Percentiles rank a stretch among this genome's conserved stretches.
phyloP scores from a whole-genome alignment of 768 basidiomycete genomes.

The Psilocybe sp. region DNA sequence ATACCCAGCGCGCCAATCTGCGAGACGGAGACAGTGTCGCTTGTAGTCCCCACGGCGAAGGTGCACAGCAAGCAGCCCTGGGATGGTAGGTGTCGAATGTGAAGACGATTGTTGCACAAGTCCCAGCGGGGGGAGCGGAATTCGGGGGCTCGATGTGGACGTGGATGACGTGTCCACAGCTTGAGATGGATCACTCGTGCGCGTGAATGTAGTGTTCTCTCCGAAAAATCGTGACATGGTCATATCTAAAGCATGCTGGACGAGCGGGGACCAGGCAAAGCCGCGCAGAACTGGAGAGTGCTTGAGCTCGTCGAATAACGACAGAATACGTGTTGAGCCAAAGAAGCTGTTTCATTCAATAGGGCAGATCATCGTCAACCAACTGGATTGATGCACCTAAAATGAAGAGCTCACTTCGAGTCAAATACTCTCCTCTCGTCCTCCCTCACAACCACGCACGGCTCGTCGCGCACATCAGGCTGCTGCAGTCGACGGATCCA shows the following conservation, averaged over 20 bases:
- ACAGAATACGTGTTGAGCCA: slow-evolving; percentile 34
- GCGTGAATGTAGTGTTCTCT: too few species aligned
- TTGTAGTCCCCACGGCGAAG: slow-evolving; percentile 56
- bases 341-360: slow-evolving; percentile 36
- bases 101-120: neutral
- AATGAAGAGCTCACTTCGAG: slow-evolving; percentile 34
- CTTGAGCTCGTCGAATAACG: slow-evolving; percentile 39
- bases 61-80: slow-evolving; percentile 52
- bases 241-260: slow-evolving; percentile 46
- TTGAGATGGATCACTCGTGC: too few species aligned
- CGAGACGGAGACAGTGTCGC: slow-evolving; percentile 51
- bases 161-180: slow-evolving; percentile 12
- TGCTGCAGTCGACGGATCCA: slow-evolving; percentile 41
- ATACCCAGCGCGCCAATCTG: slow-evolving; percentile 39
- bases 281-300: slow-evolving; percentile 45
- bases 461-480: slow-evolving; percentile 21
- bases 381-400: neutral
- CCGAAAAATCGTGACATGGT: slow-evolving; percentile 43
- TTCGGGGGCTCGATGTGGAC: neutral
- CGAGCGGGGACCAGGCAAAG: slow-evolving; percentile 56
- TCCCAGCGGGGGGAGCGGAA: neutral
- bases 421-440: slow-evolving; percentile 47
- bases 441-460: slow-evolving; percentile 34
- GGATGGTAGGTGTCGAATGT: neutral
- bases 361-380: too few species aligned